These are phyloP conservation scores for Botrytis hyacinthi DNA, from an alignment of 2,329 filamentous ascomycete species.

Conservation along the genomic window DNA sequence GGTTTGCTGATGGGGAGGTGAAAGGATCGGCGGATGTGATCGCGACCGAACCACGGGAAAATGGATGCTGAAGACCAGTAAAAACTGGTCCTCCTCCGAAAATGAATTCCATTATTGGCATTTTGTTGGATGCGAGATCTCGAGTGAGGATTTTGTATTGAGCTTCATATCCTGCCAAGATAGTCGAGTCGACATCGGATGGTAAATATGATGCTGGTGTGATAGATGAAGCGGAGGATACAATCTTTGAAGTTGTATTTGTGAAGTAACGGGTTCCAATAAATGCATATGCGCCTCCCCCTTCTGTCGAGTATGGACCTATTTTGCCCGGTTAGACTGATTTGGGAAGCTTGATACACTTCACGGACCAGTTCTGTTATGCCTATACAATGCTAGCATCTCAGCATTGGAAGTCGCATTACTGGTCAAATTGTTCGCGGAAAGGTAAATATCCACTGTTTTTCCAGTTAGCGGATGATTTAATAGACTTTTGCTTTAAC, in stretches of 20 bases:
- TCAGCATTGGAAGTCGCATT: slow-evolving; percentile 20
- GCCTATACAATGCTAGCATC: slow-evolving; percentile 13
- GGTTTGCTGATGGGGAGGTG: slow-evolving; percentile 49
- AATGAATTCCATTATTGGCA: slow-evolving; percentile 18
- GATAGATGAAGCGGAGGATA: slow-evolving; percentile 2
- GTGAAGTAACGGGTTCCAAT: slow-evolving; percentile 7
- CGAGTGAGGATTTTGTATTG: slow-evolving; percentile 17
- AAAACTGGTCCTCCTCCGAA: slow-evolving; percentile 32
- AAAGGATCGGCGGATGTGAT: slow-evolving; percentile 45
- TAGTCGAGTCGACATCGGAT: not conserved
- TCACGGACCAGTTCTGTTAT: slow-evolving; percentile 15
- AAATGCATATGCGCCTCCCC: slow-evolving; percentile 9
- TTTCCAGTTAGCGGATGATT: not conserved
- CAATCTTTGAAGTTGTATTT: slow-evolving; percentile 7
- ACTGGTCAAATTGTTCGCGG: slow-evolving; percentile 7
- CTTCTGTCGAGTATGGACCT: slow-evolving; percentile 20
- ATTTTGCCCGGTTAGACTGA: not conserved
- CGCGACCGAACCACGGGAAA: slow-evolving; percentile 57
- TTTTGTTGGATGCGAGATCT: slow-evolving; percentile 14
- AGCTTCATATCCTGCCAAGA: slow-evolving; percentile 12
- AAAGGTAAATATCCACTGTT: slow-evolving; percentile 9
- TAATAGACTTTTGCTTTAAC: not conserved
- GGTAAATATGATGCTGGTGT: slow-evolving; percentile 7
- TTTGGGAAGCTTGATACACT: not conserved
- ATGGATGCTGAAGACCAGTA: slow-evolving; percentile 54